These are phyloP conservation scores for Herpetospermum pedunculosum DNA, from an alignment of 306 rosid species.

Conservation along the genomic window DNA sequence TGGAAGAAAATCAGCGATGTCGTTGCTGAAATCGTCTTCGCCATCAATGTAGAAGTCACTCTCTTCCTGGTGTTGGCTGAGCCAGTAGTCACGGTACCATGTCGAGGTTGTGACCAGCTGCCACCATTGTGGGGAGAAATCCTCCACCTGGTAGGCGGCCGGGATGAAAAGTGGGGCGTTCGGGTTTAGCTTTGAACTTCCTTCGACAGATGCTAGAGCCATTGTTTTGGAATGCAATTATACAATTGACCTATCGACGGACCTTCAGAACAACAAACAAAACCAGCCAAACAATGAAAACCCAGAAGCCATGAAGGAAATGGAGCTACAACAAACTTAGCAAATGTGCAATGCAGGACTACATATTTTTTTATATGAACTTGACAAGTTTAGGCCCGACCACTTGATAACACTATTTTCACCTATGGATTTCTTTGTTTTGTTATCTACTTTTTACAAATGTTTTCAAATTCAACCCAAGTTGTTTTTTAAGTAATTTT, in stretches of 20 bases:
- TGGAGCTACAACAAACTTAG: neutral
- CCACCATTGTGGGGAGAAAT: slow-evolving; percentile 96
- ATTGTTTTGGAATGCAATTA: neutral
- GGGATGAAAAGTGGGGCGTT: slow-evolving; percentile 78
- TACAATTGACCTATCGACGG: neutral
- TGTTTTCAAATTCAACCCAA: no score
- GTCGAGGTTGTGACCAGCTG: slow-evolving; percentile 63
- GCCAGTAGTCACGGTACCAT: slow-evolving; percentile 85
- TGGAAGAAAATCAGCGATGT: slow-evolving; percentile 47
- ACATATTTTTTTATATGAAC: no score
- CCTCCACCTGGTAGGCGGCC: slow-evolving; percentile 75
- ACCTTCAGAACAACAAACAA: neutral
- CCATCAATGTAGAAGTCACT: slow-evolving; percentile 27
- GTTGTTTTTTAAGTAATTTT: no score
- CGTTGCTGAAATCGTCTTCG: slow-evolving; percentile 20
- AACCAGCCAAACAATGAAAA: neutral
- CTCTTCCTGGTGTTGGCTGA: slow-evolving; percentile 56
- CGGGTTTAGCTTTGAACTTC: slow-evolving; percentile 69
- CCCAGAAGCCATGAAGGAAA: neutral
- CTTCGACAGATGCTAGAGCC: slow-evolving; percentile 21
- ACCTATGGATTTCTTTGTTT: no score
- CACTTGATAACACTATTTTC: no score
- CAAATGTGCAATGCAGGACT: neutral
- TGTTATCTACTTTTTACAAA: no score
- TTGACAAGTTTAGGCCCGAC: no score